A percentile compares a stretch with the other conserved stretches of the same genome.
These are phyloP conservation scores for Neckera pumila DNA, from an alignment of 225 moss, liverwort and hornwort genomes.

Conservation along the genomic window DNA sequence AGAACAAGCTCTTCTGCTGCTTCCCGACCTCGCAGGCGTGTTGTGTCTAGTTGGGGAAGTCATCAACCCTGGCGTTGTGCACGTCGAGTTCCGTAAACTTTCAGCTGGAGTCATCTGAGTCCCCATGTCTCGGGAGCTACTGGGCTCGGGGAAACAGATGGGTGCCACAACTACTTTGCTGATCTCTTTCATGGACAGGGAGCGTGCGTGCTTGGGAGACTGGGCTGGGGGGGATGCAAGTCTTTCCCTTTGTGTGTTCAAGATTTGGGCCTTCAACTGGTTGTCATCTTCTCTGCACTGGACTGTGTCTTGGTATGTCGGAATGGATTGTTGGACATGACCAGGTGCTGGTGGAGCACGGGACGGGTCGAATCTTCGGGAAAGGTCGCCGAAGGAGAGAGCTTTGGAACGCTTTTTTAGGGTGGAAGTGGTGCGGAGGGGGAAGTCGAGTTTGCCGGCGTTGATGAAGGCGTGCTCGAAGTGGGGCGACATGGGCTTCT, in stretches of 20 bases:
- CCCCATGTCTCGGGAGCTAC: conserved; percentile 27
- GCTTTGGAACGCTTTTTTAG: conserved; percentile 37
- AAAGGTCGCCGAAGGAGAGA: conserved; percentile 39
- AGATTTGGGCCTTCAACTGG: background rate
- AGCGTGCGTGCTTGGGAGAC: conserved; percentile 11
- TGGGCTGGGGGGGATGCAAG: background rate
- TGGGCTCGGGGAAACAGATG: background rate
- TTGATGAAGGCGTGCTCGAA: conserved; percentile 1
- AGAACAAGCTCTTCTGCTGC: conserved; percentile 9
- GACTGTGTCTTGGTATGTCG: background rate
- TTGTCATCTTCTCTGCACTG: background rate
- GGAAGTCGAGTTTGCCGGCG: background rate
- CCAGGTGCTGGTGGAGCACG: background rate
- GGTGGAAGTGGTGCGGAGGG: background rate
- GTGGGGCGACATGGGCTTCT: conserved; percentile 31
- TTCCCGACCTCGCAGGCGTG: conserved; percentile 31
- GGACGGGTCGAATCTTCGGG: conserved; percentile 18
- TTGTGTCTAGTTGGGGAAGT: conserved; percentile 37
- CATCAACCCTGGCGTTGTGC: conserved; percentile 33
- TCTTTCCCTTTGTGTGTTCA: background rate
- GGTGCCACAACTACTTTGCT: background rate
- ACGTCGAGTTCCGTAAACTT: conserved; percentile 33
- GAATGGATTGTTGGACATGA: background rate
- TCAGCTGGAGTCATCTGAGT: conserved; percentile 49
- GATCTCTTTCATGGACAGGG: conserved; percentile 23